Evolutionary conservation across 768 basidiomycete genomes (phyloP), one percentile per base, ranked within the genome.

Genomic region (Boletus eberwhitei): DNA sequence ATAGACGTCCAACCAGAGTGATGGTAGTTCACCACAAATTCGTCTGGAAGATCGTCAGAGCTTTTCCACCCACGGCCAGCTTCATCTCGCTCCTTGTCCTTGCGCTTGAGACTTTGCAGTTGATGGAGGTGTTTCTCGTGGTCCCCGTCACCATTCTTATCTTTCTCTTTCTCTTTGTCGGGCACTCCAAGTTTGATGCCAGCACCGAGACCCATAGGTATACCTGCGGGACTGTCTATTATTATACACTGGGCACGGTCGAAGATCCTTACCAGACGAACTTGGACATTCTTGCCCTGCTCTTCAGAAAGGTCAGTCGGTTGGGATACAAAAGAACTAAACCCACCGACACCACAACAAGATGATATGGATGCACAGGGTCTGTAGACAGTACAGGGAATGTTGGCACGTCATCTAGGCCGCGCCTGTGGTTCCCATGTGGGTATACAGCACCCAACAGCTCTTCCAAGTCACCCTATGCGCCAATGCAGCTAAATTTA

Each of bases 271-370:
- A 85, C 87, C 88, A n/a, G 84, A 86, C 32, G 80, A 73, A n/a
- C 85, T 88, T 7, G 89, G 89, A 63, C 89, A 92, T 75, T 91
- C 89, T 66, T 92, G 89, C 26, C 88, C 88, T 12, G 78, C 79
- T 44, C 79, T 80, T 73, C 36, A 54, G 74, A 75, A 58, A 35
- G 48, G 47, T 66, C 32, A 59, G 59, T 49, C 29, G 17, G 24
- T 2, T 29, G 14, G 19, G 32, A 56, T 43, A 44, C 50, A 55
- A 34, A 35, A 21, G 50, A 43, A 51, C 42, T 8, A 48, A 38
- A 17, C 41, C 8, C 13, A 72, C 86, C 70, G 67, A 90, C 88
- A 91, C 77, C 12, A 90, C 81, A n/a, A 92, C 73, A 19, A 91
- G 69, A 68, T 92, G 89, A 67, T 88, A 90, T 14, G 87, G 86